Conservation (phyloP, 257 asterid genomes). For the Ocimum tenuiflorum region DNA sequence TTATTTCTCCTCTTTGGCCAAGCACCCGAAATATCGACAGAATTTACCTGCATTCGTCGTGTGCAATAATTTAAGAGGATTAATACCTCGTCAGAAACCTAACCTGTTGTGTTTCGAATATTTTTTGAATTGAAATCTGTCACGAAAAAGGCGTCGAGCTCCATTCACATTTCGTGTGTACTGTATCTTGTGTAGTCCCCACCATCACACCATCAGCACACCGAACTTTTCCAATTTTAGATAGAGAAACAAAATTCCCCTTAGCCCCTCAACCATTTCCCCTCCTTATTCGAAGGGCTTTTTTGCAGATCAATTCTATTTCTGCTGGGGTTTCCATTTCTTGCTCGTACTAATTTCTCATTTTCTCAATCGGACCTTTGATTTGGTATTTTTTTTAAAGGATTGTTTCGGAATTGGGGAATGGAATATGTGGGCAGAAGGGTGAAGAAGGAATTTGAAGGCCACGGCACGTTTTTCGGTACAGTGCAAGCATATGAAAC, state of each 20-base stretch:
- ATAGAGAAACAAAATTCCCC: slow-evolving; percentile 36
- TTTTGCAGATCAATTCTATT: slow-evolving; percentile 21
- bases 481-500: slow-evolving; percentile 47
- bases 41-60: too few species aligned
- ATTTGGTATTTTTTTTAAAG: slow-evolving; percentile 2
- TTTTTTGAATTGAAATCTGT: slow-evolving; percentile 8
- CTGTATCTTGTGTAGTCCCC: slow-evolving; percentile 31
- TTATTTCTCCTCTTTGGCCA: too few species aligned
- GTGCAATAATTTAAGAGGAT: too few species aligned
- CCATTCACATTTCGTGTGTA: slow-evolving; percentile 23
- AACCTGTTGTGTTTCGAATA: too few species aligned
- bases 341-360: background rate
- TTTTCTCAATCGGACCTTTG: slow-evolving; percentile 7
- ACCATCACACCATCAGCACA: slow-evolving; percentile 31
- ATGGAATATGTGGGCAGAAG: slow-evolving; percentile 70
- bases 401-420: slow-evolving; percentile 28
- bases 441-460: slow-evolving; percentile 54
- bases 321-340: background rate
- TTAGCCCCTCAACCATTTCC: slow-evolving; percentile 25
- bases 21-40: too few species aligned
- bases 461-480: slow-evolving; percentile 42
- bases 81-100: too few species aligned
- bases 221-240: slow-evolving; percentile 27
- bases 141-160: slow-evolving; percentile 26
- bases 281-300: slow-evolving; percentile 23